Base-by-base conservation (phyloP, 192 early-diverging fungal genomes). In the Obelidium mucronatum region DNA sequence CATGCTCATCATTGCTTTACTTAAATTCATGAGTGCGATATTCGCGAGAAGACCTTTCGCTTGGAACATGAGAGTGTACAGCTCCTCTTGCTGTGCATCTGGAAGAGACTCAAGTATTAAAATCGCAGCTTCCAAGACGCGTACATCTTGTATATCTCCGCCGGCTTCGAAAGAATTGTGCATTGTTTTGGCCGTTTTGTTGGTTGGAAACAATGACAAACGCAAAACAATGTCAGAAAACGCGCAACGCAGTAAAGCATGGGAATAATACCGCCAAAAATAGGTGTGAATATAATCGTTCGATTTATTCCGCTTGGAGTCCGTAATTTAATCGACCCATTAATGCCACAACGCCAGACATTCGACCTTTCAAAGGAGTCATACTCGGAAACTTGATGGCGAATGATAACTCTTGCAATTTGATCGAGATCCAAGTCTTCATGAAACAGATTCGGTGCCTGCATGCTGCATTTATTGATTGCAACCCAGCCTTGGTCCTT, bases 1-100 rank as follows among this genome's bases (percentile, higher is more conserved):
- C 11, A 48, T 48, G 8, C 11, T 19, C 11, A 15, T 48, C 44
- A 48, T 48, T 19, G 19, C 19, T 19, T 48, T 6, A 48, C 13
- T 36, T 17, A 69, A 17, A 3, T 15, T 19, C 2, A 15, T 31
- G 2, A 69, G 30, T 22, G 67, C 44, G 2, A 54, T 0, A 52
- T 24, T 22, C 28, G 44, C 67, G 1, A 69, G 44, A 8, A 69
- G 22, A 17, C 6, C 67, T 33, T 69, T 69, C n/a, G 67, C 67
- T 52, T 69, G 44, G 24, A 34, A 30, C 67, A 69, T 69, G 13
- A 69, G 6, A 24, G 8, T 44, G n/a, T 53, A 69, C 11, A 69
- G 17, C 5, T 8, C 26, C 30, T 69, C 67, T 30, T 69, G 67
- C 6, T 13, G 19, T 15, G 28, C 48, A 15, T 52, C 30, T 35